Percentiles rank a stretch among this genome's conserved stretches.
Conservation (phyloP, 352 stramenopile genomes). For the Phytophthora cryptogea region DNA sequence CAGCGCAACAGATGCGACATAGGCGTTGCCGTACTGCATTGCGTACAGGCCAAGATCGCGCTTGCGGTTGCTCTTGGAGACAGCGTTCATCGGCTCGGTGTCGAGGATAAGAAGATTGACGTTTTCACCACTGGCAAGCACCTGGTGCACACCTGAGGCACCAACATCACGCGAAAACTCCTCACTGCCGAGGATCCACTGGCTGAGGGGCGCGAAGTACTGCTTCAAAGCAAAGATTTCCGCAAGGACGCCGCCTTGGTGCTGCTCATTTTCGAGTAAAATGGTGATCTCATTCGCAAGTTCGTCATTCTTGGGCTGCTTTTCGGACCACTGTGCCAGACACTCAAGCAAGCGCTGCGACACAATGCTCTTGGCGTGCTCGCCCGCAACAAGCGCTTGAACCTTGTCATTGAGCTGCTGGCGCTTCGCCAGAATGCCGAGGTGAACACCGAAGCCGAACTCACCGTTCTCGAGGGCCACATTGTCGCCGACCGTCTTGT, state of each 20-base stretch:
- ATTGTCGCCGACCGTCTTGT: slow-evolving; percentile 35
- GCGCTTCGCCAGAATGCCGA: slow-evolving; percentile 71
- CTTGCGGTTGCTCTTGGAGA: slow-evolving; percentile 83
- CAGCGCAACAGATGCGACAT: slow-evolving; percentile 91
- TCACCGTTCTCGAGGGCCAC: slow-evolving; percentile 65
- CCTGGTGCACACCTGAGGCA: slow-evolving; percentile 71
- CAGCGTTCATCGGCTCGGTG: slow-evolving; percentile 69
- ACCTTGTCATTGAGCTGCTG: slow-evolving; percentile 77
- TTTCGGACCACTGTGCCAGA: slow-evolving; percentile 49
- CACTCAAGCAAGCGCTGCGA: slow-evolving; percentile 57
- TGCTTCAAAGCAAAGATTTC: slow-evolving; percentile 61
- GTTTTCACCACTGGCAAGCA: slow-evolving; percentile 75
- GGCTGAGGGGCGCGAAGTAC: slow-evolving; percentile 70
- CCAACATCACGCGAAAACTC: slow-evolving; percentile 77
- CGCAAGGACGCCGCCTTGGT: slow-evolving; percentile 38
- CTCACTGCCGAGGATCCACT: slow-evolving; percentile 83
- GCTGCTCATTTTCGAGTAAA: slow-evolving; percentile 66
- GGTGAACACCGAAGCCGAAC: slow-evolving; percentile 75
- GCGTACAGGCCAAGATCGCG: slow-evolving; percentile 92
- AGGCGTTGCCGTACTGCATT: slow-evolving; percentile 94
- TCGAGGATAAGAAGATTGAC: slow-evolving; percentile 80
- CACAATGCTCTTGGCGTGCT: slow-evolving; percentile 27
- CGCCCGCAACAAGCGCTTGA: slow-evolving; percentile 38
- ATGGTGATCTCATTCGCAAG: slow-evolving; percentile 70
- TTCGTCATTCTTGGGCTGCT: slow-evolving; percentile 59